These are phyloP conservation scores for Populus hybrid DNA, from an alignment of 441 rosid genomes.

Conservation along the genomic window DNA sequence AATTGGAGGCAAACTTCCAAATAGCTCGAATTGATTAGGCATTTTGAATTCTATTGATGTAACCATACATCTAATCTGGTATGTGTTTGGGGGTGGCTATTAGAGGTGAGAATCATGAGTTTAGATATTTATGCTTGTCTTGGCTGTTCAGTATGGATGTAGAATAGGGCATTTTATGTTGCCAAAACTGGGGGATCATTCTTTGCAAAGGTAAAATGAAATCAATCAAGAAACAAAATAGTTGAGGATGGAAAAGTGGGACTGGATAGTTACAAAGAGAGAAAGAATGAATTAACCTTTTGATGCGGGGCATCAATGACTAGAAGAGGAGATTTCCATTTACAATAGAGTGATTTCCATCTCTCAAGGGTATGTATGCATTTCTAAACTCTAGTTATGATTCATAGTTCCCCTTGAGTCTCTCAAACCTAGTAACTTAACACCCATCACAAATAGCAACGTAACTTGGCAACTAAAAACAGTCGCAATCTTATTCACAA, in stretches of 20 bases:
- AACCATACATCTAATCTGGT: not conserved
- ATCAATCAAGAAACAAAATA: not conserved
- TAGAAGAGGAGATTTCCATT: too few species aligned
- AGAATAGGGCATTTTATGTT: not conserved
- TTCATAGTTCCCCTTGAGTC: too few species aligned
- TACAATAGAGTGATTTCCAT: too few species aligned
- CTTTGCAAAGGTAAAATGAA: not conserved
- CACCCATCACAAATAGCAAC: too few species aligned
- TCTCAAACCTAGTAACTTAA: too few species aligned
- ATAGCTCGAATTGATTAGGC: not conserved
- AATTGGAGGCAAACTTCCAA: too few species aligned
- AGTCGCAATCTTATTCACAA: too few species aligned
- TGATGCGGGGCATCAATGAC: too few species aligned
- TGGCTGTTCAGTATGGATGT: not conserved
- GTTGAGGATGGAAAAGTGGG: not conserved
- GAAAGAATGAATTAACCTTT: not conserved
- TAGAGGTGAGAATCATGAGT: not conserved
- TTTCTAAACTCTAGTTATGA: too few species aligned
- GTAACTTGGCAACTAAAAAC: too few species aligned
- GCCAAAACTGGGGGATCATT: not conserved
- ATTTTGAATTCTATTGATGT: not conserved
- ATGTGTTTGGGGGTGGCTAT: not conserved
- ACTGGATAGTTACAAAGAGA: not conserved
- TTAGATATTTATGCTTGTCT: not conserved
- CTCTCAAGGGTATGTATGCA: too few species aligned